A percentile compares a stretch with the other conserved stretches of the same genome.
Conservation (phyloP, 345 rosid species). For the Arabidopsis thaliana region TAIR10.1 NC_003075.7:5246001-5246500, state of each 20-base stretch:
- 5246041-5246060: slow-evolving; percentile 23
- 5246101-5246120: slow-evolving; percentile 35
- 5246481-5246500: neutral
- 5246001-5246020: neutral
- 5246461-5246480: neutral
- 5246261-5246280: slow-evolving; percentile 39
- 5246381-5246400: slow-evolving; percentile 90
- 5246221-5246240: slow-evolving; percentile 36
- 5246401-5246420: slow-evolving; percentile 22
- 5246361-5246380: slow-evolving; percentile 89
- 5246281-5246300: slow-evolving; percentile 97
- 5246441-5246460: neutral
- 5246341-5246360: slow-evolving; percentile 67
- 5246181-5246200: neutral
- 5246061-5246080: neutral
- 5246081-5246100: slow-evolving; percentile 23
- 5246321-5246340: slow-evolving; percentile 85
- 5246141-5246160: slow-evolving; percentile 17
- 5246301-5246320: slow-evolving; percentile 79
- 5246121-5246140: slow-evolving; percentile 15
- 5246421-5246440: slow-evolving; percentile 10
- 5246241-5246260: neutral
- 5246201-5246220: neutral
- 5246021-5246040: slow-evolving; percentile 1
- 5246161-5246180: neutral